Base-by-base conservation (phyloP, 495 filamentous ascomycete species). In the Emericellopsis terricola region DNA sequence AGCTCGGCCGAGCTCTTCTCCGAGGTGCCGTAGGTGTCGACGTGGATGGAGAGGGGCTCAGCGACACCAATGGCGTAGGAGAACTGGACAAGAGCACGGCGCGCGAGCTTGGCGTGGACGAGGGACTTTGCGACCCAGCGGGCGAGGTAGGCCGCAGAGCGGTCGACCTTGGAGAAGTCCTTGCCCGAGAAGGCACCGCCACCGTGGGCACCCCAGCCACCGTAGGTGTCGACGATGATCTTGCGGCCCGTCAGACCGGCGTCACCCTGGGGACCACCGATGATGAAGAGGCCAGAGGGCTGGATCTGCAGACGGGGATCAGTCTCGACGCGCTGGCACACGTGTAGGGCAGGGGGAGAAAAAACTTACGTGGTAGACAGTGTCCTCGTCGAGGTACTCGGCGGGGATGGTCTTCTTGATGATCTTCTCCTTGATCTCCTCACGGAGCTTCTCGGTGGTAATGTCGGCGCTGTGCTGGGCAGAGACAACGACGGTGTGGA, bases 161-260 rank as follows among this genome's bases (percentile, higher is more conserved):
- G 81, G 57, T 97, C 89, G 61, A 97, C 89, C 71, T 97, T 97
- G 65, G 84, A 93, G 80, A 94, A 97, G 59, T 97, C 89, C 76
- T 97, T 97, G 54, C 89, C 89, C 52, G 89, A 96, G 79, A 97
- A 97, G 59, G 89, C 89, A 73, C 89, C 89, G 66, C 89, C 89
- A 71, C 89, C 89, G 69, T 97, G 89, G 46, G 89, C 89, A 65
- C 89, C 89, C 89, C 89, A 97, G 49, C 89, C 89, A 67, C 89
- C 89, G 68, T 97, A 97, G 60, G 89, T 96, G 64, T 97, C 89
- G 55, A 97, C 89, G 51, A 97, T 97, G 72, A 97, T 97, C 74
- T 97, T 97, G 57, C 89, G 86, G 59, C 89, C 89, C 43, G 89
- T 97, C 34, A 97, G 72, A 73, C 89, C 89, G 50, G 89, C 89